Evolutionary conservation across 208 protist species (phyloP).

Genomic region (Crithidia expoeki): DNA sequence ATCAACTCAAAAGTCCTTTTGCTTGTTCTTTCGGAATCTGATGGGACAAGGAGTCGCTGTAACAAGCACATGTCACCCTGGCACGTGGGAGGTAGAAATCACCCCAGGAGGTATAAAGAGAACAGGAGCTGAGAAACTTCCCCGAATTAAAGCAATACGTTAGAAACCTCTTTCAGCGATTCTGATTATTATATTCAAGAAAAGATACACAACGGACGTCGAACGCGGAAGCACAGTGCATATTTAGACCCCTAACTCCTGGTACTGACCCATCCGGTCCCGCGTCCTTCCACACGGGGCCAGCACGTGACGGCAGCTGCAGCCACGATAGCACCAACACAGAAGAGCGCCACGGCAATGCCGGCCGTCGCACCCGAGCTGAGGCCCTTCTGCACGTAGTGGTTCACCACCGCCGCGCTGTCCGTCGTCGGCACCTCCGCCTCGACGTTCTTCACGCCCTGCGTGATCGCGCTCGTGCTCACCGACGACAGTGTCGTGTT

Average conservation of each 20-base stretch:
- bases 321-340: constrained; percentile 17
- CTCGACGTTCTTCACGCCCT: constrained; percentile 24
- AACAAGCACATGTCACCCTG: too few species aligned
- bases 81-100: too few species aligned
- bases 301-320: constrained; percentile 5
- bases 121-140: too few species aligned
- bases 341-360: constrained; percentile 28
- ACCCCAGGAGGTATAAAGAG: too few species aligned
- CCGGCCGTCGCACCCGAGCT: constrained; percentile 25
- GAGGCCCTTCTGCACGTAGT: constrained; percentile 26
- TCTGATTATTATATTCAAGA: too few species aligned
- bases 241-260: not conserved
- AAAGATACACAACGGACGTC: constrained; percentile 21
- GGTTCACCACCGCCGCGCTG: constrained; percentile 2
- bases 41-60: too few species aligned
- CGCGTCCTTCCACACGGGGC: not conserved
- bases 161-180: too few species aligned
- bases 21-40: too few species aligned
- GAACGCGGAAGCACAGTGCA: too few species aligned
- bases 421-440: constrained; percentile 9
- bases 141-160: too few species aligned
- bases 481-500: constrained; percentile 25
- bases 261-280: not conserved
- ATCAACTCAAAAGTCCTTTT: too few species aligned
- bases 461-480: not conserved